These are phyloP conservation scores for Durio zibethinus DNA, from an alignment of 345 rosid genomes.

Conservation along the genomic window DNA sequence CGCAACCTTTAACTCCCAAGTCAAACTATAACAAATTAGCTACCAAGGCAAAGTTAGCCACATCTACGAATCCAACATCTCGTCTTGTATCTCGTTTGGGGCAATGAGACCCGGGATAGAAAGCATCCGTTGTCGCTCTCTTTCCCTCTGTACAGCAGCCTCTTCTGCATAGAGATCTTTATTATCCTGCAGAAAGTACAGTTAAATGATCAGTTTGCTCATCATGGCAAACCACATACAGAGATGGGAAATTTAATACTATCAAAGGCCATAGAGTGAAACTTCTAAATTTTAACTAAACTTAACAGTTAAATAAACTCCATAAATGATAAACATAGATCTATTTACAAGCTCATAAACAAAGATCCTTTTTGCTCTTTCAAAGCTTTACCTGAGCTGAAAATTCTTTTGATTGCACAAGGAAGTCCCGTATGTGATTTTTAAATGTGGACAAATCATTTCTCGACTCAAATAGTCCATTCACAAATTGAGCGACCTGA, in stretches of 20 bases:
- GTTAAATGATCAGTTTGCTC: background rate
- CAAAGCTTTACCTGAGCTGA: slow-evolving; percentile 64
- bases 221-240: background rate
- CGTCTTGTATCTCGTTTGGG: slow-evolving; percentile 73
- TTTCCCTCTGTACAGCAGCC: slow-evolving; percentile 70
- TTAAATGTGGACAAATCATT: slow-evolving; percentile 77
- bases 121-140: slow-evolving; percentile 71
- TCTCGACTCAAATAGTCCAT: slow-evolving; percentile 76
- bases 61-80: slow-evolving; percentile 72
- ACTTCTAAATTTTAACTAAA: background rate
- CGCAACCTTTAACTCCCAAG: slow-evolving; percentile 20
- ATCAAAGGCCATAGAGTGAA: background rate
- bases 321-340: background rate
- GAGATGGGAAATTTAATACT: background rate
- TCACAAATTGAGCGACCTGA: slow-evolving; percentile 90
- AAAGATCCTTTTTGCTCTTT: background rate
- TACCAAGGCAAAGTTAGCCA: slow-evolving; percentile 19
- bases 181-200: slow-evolving; percentile 48
- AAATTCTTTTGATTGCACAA: slow-evolving; percentile 82
- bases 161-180: slow-evolving; percentile 80
- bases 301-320: background rate
- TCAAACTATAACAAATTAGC: slow-evolving; percentile 29
- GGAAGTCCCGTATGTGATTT: slow-evolving; percentile 89
- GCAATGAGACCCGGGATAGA: slow-evolving; percentile 74
- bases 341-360: background rate